phyloP scores from a whole-genome alignment of 352 stramenopile genomes.

The Globisporangium parvum region DNA sequence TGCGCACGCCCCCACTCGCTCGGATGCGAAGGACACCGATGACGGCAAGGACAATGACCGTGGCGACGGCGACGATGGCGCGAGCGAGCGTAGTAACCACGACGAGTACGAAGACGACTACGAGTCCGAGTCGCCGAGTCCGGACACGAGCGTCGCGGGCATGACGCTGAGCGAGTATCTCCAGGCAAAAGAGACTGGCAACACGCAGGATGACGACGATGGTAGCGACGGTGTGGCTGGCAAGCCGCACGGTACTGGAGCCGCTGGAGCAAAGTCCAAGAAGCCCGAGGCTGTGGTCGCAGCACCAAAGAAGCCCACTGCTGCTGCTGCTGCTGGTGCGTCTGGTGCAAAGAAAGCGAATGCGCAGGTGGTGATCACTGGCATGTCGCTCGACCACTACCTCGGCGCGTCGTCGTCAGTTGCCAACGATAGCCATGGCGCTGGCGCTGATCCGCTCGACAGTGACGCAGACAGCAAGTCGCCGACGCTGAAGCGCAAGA shows the following conservation, averaged over 20 bases:
- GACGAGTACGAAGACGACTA: conserved; percentile 42
- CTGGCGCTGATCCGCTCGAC: conserved; percentile 7
- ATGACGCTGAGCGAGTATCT: conserved; percentile 61
- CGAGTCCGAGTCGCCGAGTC: conserved; percentile 25
- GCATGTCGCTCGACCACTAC: conserved; percentile 64
- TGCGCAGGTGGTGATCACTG: conserved; percentile 26
- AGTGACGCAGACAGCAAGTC: conserved; percentile 24
- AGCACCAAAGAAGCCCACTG: conserved; percentile 12
- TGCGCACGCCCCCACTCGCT: too few relatives aligned
- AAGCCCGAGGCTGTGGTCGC: conserved; percentile 2
- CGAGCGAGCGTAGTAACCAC: conserved; percentile 4
- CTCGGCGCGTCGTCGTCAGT: conserved; percentile 24
- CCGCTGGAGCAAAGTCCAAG: not conserved
- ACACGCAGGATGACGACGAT: conserved; percentile 2
- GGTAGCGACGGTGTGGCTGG: not conserved
- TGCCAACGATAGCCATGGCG: too few relatives aligned
- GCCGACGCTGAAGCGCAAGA: conserved; percentile 27
- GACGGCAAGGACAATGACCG: not conserved
- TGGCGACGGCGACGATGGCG: not conserved
- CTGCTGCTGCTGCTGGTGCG: conserved; percentile 9
- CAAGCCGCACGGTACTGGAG: not conserved
- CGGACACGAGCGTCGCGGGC: conserved; percentile 26
- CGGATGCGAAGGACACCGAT: not conserved
- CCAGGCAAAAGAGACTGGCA: conserved; percentile 17
- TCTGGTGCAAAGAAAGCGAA: conserved; percentile 16